Base-by-base conservation (phyloP, 169 alveolate species). In the Eimeria sp. region DNA sequence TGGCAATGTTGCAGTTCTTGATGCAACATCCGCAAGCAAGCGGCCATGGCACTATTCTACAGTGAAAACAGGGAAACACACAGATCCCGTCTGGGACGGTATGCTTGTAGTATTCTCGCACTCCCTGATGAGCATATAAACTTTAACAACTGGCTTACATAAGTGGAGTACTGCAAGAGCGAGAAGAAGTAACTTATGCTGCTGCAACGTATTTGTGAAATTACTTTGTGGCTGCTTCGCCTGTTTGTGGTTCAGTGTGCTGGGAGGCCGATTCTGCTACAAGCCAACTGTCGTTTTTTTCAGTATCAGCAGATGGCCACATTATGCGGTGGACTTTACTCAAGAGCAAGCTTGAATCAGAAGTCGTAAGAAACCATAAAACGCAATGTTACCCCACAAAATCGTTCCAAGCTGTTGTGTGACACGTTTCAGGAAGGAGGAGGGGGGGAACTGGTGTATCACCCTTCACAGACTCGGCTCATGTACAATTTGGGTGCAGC, bases 1-100 rank as follows among this genome's bases (percentile, higher is more conserved):
- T 96, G 99, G 99, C 70, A 98, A 99, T 25, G 99, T 99, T 34
- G 83, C 98, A 84, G 99, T 99, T 63, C 98, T 97, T 84, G 99
- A 99, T 96, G 98, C 98, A 18, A 97, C 99, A 67, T 97, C 98
- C 34, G 97, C 98, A 96, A 98, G 97, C 89, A 97, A 98, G 95
- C 97, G 97, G 89, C 99, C 99, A 14, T 98, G 98, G 90, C 98
- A 98, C 91, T 89, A 96, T 76, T 97, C 99, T 49, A 98, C 99
- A 49, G 99, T 98, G 18, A 96, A 99, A 82, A 98, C 99, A 27
- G 97, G 98, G 96, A 99, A 99, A 95, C 99, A 99, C 97, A 98
- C 99, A 63, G 99, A 99, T 94, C 99, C 99, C 20, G 96, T 95
- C 7, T 95, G 96, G 96, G 96, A 87, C 30, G 96, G 96, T 95